Conservation (phyloP, 805 yeast species). For the Cyberlindnera maclurae region DNA sequence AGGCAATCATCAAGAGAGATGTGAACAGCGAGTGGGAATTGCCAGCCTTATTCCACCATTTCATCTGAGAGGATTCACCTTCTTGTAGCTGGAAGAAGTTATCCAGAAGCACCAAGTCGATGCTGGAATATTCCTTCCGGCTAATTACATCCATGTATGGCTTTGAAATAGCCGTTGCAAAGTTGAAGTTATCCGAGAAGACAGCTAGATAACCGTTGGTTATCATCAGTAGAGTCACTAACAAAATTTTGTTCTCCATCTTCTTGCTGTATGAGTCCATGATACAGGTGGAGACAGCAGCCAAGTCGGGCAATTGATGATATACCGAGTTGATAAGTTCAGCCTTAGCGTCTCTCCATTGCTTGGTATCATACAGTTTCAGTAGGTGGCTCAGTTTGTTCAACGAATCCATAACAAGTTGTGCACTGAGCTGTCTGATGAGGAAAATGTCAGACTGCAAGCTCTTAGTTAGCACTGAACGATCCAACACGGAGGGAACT, state of each 20-base stretch:
- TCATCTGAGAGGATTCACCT: slow-evolving; percentile 42
- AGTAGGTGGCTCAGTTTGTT: slow-evolving; percentile 43
- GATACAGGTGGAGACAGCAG: slow-evolving; percentile 35
- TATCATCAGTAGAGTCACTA: slow-evolving; percentile 40
- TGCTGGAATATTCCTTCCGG: slow-evolving; percentile 33
- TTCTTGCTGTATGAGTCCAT: slow-evolving; percentile 32
- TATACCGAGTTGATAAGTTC: slow-evolving; percentile 29
- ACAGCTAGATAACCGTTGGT: slow-evolving; percentile 33
- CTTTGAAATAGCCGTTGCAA: slow-evolving; percentile 27
- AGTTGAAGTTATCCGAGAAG: slow-evolving; percentile 29
- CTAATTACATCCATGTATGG: slow-evolving; percentile 30
- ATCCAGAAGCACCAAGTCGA: slow-evolving; percentile 53
- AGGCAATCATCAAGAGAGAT: slow-evolving; percentile 48
- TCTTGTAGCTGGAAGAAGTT: slow-evolving; percentile 57
- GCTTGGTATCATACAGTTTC: slow-evolving; percentile 28
- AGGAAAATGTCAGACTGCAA: slow-evolving; percentile 43
- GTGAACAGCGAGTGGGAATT: slow-evolving; percentile 58
- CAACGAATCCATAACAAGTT: slow-evolving; percentile 47
- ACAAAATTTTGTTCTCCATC: slow-evolving; percentile 37
- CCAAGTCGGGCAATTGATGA: slow-evolving; percentile 42
- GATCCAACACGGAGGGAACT: slow-evolving; percentile 58
- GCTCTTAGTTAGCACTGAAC: slow-evolving; percentile 49
- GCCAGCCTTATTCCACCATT: slow-evolving; percentile 70
- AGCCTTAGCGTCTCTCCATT: slow-evolving; percentile 33
- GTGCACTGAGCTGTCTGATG: slow-evolving; percentile 57